Conservation (phyloP, 2,329 filamentous ascomycete genomes). For the Trichophyton schoenleinii region DNA sequence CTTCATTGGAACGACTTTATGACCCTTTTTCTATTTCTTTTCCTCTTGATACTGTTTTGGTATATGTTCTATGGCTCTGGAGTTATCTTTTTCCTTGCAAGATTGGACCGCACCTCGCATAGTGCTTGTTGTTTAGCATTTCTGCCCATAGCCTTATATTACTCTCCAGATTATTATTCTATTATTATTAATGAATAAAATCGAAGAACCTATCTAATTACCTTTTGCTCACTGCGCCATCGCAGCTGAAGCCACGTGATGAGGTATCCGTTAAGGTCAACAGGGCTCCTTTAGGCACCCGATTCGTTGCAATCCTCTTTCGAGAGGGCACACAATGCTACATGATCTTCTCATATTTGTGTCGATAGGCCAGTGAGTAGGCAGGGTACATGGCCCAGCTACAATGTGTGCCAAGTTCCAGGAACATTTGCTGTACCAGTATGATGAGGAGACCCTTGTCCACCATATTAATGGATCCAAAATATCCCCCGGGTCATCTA, state of each 20-base stretch:
- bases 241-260: constrained; percentile 4
- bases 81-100: constrained; percentile 3
- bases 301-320: neutral
- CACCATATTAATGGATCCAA: constrained; percentile 1
- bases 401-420: constrained; percentile 4
- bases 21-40: neutral
- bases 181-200: constrained; percentile 4
- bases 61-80: neutral
- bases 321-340: neutral
- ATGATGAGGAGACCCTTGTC: constrained; percentile 7
- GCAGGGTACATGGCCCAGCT: neutral
- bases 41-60: neutral
- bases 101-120: constrained; percentile 1
- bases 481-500: neutral
- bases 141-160: neutral
- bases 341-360: neutral
- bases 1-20: neutral
- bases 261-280: neutral
- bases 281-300: neutral
- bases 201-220: neutral
- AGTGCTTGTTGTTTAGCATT: constrained; percentile 1
- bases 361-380: neutral
- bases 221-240: neutral
- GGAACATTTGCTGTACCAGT: constrained; percentile 5
- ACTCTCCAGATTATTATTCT: neutral